Percentiles rank a stretch among this genome's conserved stretches.
Conservation (phyloP, 148 eudicot species). For the Cornus florida region DNA sequence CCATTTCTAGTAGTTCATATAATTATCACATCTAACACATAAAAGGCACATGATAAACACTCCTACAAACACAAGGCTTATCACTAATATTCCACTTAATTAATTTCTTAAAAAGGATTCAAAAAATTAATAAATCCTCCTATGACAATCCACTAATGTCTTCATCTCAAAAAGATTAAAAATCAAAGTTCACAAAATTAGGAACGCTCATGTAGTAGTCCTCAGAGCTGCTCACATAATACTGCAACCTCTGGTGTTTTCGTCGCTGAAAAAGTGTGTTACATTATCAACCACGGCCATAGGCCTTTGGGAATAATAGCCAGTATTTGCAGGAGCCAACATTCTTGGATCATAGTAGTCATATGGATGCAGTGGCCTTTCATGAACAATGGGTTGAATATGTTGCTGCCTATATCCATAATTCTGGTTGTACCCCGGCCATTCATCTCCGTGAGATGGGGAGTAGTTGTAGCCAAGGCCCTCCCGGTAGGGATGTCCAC, state of each 20-base stretch:
- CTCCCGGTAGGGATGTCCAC: not conserved
- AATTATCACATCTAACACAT: too few species aligned
- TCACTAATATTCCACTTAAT: too few species aligned
- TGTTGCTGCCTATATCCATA: not conserved
- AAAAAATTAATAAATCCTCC: too few species aligned
- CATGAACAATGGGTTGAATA: conserved; percentile 2
- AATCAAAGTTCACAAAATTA: too few species aligned
- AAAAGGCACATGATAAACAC: too few species aligned
- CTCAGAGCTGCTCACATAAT: not conserved
- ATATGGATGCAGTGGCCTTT: conserved; percentile 7
- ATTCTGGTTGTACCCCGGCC: not conserved
- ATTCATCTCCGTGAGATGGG: not conserved
- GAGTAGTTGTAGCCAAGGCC: not conserved
- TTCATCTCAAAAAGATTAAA: too few species aligned
- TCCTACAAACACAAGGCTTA: too few species aligned
- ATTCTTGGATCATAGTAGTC: not conserved
- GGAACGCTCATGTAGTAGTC: too few species aligned
- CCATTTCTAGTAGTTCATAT: too few species aligned
- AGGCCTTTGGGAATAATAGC: not conserved
- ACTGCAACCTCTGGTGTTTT: not conserved
- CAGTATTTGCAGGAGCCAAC: not conserved
- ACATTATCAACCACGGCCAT: not conserved
- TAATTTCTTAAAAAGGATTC: too few species aligned
- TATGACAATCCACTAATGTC: too few species aligned
- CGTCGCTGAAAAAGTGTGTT: not conserved